phyloP scores from a whole-genome alignment of 768 basidiomycete genomes.

The Agrocybe chaxingu region DNA sequence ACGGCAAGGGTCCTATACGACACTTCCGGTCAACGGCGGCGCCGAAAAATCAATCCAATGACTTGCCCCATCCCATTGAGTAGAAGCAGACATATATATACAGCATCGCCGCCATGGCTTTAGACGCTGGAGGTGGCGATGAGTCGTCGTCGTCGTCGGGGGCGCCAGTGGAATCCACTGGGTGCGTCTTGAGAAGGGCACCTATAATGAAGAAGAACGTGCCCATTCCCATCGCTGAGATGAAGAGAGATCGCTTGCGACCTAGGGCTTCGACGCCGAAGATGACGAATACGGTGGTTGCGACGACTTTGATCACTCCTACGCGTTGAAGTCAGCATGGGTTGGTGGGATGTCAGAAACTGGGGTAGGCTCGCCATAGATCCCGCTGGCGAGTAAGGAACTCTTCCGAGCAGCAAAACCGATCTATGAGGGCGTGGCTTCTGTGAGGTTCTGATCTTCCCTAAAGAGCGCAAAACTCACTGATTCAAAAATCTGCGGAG shows the following conservation, averaged over 20 bases:
- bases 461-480: slow-evolving; percentile 28
- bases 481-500: slow-evolving; percentile 69
- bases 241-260: slow-evolving; percentile 66
- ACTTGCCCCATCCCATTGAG: slow-evolving; percentile 78
- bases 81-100: slow-evolving; percentile 90
- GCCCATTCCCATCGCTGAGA: slow-evolving; percentile 79
- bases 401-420: slow-evolving; percentile 58
- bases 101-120: slow-evolving; percentile 83
- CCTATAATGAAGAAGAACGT: slow-evolving; percentile 80
- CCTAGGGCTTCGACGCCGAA: slow-evolving; percentile 67
- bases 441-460: not conserved
- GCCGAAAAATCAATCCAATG: not conserved
- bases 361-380: slow-evolving; percentile 41
- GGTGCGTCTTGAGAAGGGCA: slow-evolving; percentile 77
- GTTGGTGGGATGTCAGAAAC: no score
- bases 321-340: not conserved
- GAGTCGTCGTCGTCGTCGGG: slow-evolving; percentile 20
- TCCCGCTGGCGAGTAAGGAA: slow-evolving; percentile 69
- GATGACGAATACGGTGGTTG: slow-evolving; percentile 64
- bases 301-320: slow-evolving; percentile 54
- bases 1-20: slow-evolving; percentile 36
- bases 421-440: slow-evolving; percentile 37
- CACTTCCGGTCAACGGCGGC: slow-evolving; percentile 23
- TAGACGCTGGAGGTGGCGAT: slow-evolving; percentile 51
- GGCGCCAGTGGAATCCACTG: slow-evolving; percentile 36